These are phyloP conservation scores for Aspergillus ustus DNA, from an alignment of 2,329 filamentous ascomycete genomes.

Conservation along the genomic window DNA sequence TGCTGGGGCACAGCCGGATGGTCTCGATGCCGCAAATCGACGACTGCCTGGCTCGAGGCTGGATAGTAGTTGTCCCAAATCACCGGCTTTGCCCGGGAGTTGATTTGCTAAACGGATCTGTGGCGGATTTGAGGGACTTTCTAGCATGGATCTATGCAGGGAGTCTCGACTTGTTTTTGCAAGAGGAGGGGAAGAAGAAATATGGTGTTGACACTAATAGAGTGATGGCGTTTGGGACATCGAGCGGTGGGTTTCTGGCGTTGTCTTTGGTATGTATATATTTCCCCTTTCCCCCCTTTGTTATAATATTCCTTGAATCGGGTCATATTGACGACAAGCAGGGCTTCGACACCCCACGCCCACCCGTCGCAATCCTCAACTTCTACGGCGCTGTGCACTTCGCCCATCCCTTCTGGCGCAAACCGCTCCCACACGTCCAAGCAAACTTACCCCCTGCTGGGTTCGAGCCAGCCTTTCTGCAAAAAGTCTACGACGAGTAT, in stretches of 20 bases:
- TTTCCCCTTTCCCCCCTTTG: not conserved
- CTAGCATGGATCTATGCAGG: constrained; percentile 47
- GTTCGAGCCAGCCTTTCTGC: constrained; percentile 37
- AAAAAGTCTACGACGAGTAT: constrained; percentile 40
- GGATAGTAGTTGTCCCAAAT: constrained; percentile 46
- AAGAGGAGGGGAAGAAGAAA: not conserved
- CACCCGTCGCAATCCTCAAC: constrained; percentile 45
- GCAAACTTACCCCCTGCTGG: constrained; percentile 29
- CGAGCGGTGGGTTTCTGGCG: constrained; percentile 48
- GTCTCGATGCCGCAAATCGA: constrained; percentile 45
- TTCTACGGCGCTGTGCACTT: constrained; percentile 52
- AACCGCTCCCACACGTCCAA: constrained; percentile 36
- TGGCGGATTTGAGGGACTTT: constrained; percentile 52
- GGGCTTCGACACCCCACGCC: constrained; percentile 44
- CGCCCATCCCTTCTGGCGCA: constrained; percentile 43
- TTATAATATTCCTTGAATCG: too few relatives aligned
- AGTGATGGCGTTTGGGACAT: constrained; percentile 55
- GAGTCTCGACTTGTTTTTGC: constrained; percentile 35
- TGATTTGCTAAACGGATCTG: constrained; percentile 51
- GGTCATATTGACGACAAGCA: constrained; percentile 20
- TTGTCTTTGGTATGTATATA: constrained; percentile 43
- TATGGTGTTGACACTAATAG: constrained; percentile 34
- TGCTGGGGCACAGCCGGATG: constrained; percentile 47
- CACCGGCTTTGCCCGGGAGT: constrained; percentile 52
- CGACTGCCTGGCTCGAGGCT: constrained; percentile 44